phyloP scores from a whole-genome alignment of 2,329 filamentous ascomycete species.

The Hypoxylon rubiginosum region DNA sequence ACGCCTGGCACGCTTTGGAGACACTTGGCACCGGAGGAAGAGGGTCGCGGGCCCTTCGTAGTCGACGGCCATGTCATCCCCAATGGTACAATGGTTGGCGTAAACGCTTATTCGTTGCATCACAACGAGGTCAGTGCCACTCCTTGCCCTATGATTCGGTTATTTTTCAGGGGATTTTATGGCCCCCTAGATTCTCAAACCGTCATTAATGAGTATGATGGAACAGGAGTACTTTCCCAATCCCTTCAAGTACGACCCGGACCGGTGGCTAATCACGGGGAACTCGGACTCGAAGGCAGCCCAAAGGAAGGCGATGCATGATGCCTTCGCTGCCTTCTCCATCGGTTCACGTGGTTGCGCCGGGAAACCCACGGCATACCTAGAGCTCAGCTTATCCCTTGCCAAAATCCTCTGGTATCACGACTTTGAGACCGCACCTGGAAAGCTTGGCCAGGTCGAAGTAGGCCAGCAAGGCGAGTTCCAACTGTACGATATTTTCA shows the following conservation, averaged over 20 bases:
- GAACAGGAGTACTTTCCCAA: slow-evolving; percentile 31
- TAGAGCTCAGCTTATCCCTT: slow-evolving; percentile 58
- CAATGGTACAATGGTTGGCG: slow-evolving; percentile 36
- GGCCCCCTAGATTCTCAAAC: background rate
- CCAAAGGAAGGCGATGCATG: slow-evolving; percentile 43
- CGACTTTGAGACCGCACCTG: slow-evolving; percentile 48
- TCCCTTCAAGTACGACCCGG: slow-evolving; percentile 24
- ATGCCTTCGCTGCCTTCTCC: slow-evolving; percentile 53
- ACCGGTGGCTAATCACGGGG: slow-evolving; percentile 26
- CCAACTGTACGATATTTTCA: slow-evolving; percentile 22
- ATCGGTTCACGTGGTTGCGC: slow-evolving; percentile 59
- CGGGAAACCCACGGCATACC: slow-evolving; percentile 61
- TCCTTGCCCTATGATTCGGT: background rate
- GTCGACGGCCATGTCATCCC: slow-evolving; percentile 39
- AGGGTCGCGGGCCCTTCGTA: slow-evolving; percentile 10
- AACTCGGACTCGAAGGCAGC: slow-evolving; percentile 6
- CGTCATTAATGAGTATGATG: background rate
- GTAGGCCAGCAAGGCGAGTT: slow-evolving; percentile 28
- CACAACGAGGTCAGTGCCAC: slow-evolving; percentile 28
- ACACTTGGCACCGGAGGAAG: slow-evolving; percentile 28
- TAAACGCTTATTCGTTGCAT: slow-evolving; percentile 40
- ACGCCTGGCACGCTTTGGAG: slow-evolving; percentile 34
- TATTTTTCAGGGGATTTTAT: background rate
- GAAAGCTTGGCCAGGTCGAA: slow-evolving; percentile 17
- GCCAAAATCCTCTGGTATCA: slow-evolving; percentile 57